phyloP scores from a whole-genome alignment of 352 stramenopile genomes.

The Phytophthora capsici region DNA sequence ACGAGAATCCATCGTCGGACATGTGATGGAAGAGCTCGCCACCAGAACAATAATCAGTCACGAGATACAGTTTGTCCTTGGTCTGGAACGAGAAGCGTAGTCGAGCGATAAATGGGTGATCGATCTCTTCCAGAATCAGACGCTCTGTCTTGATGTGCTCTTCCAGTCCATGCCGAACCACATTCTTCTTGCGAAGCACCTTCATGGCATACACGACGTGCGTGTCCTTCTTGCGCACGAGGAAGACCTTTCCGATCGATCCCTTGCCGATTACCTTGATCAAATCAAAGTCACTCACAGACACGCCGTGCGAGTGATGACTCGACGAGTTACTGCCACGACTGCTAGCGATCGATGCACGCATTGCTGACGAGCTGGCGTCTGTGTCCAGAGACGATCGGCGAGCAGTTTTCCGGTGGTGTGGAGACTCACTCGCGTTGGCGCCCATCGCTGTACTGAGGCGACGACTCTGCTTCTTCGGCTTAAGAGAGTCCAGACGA shows the following conservation, averaged over 20 bases:
- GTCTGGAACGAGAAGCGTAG: constrained; percentile 99
- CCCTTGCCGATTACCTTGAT: constrained; percentile 87
- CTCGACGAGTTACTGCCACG: constrained; percentile 39
- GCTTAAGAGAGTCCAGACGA: constrained; percentile 72
- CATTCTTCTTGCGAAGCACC: constrained; percentile 96
- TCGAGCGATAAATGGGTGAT: constrained; percentile 98
- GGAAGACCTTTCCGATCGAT: constrained; percentile 90
- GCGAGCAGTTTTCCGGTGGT: constrained; percentile 52
- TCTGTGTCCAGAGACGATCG: constrained; percentile 49
- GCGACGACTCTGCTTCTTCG: constrained; percentile 59
- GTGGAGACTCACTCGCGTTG: constrained; percentile 41
- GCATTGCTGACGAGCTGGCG: constrained; percentile 53
- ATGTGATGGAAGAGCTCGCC: constrained; percentile 99
- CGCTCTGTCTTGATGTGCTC: constrained; percentile 97
- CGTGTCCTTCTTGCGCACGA: constrained; percentile 89
- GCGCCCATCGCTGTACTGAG: constrained; percentile 44
- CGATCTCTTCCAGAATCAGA: constrained; percentile 96
- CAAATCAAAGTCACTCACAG: constrained; percentile 86
- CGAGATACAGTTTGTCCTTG: constrained; percentile 88
- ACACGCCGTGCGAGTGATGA: constrained; percentile 47
- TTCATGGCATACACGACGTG: constrained; percentile 97
- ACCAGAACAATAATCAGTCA: constrained; percentile 91
- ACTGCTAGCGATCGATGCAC: constrained; percentile 58
- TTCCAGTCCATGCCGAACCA: constrained; percentile 93
- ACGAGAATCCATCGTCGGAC: constrained; percentile 82